Conservation (phyloP, 176 grass and related monocot species). For the Oryza officinalis region DNA sequence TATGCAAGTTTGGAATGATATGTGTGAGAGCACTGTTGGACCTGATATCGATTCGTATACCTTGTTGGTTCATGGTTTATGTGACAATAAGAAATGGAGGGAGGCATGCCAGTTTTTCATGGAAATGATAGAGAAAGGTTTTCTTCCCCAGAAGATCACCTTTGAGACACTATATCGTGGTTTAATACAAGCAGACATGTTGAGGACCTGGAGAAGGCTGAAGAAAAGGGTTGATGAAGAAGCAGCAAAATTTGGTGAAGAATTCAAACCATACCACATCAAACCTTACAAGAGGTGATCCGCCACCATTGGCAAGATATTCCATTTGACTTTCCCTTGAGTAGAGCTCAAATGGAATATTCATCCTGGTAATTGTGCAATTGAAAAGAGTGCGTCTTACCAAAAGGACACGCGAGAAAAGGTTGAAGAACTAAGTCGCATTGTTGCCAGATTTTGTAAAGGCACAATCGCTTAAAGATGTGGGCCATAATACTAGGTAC, state of each 20-base stretch:
- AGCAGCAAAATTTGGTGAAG: slow-evolving; percentile 74
- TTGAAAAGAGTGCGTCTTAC: neutral
- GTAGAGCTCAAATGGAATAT: neutral
- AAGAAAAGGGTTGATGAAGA: slow-evolving; percentile 93
- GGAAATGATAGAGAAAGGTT: slow-evolving; percentile 98
- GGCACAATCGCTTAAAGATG: neutral
- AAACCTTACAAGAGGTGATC: slow-evolving; percentile 89
- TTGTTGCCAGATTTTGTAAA: neutral
- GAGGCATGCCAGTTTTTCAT: slow-evolving; percentile 95
- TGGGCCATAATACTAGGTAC: neutral
- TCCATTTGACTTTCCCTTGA: too few species aligned
- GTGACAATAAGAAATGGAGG: slow-evolving; percentile 75
- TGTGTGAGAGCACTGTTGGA: slow-evolving; percentile 65
- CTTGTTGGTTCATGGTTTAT: slow-evolving; percentile 77
- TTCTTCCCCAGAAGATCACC: slow-evolving; percentile 87
- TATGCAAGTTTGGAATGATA: slow-evolving; percentile 76
- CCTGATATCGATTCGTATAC: slow-evolving; percentile 97
- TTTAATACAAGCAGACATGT: slow-evolving; percentile 89
- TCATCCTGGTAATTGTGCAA: neutral
- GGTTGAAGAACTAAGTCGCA: neutral
- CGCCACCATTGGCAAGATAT: neutral
- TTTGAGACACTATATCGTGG: slow-evolving; percentile 86
- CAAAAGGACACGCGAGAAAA: neutral
- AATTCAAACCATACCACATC: slow-evolving; percentile 77
- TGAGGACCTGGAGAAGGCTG: slow-evolving; percentile 90